Evolutionary conservation across 1,284 basidiomycete genomes (phyloP), one percentile per base, ranked within the genome.

Genomic region (Fomitopsis schrenkii): DNA sequence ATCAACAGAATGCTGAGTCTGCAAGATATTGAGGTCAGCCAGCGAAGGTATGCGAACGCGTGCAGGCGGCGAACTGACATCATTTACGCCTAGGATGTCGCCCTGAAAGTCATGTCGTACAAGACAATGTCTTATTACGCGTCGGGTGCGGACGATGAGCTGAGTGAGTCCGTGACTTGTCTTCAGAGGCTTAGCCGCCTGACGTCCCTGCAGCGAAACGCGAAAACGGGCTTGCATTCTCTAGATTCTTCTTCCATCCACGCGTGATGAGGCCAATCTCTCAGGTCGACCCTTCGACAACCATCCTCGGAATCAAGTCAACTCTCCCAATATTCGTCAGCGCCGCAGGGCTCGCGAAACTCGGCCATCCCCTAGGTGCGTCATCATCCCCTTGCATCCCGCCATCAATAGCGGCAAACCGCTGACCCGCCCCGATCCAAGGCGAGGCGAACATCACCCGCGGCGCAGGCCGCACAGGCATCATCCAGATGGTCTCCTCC

Each of bases 401-500:
- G 10, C n/a, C 19, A 44, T 59, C 67, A 77, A 4, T 30, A 14
- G 28, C 22, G 14, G 8, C 6, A 15, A 4, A 1, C 15, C 30
- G n/a, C 28, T 33, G 28, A 50, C 14, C 15, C 9, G 12, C 7
- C 40, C 40, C 40, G 26, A 17, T 30, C 19, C 15, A 12, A 50
- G 48, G 94, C 17, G 94, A 97, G 76, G 79, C 84, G 50, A 95
- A 95, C 74, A 86, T 97, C 61, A 92, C 92, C 1, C 80, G 80
- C 54, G 95, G 88, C 2, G 87, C 88, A 3, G 85, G 82, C 17
- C 78, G 80, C 57, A 82, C 85, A 2, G 83, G 85, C 28, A 88
- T 95, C 63, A 90, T 95, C 57, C 94, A 96, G 72, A 94, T 93
- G 82, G 90, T 95, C 58, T 96, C 94, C 5, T 88, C 86, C 50